Base-by-base conservation (phyloP, 2,329 filamentous ascomycete species). In the Onygenales sp. region DNA sequence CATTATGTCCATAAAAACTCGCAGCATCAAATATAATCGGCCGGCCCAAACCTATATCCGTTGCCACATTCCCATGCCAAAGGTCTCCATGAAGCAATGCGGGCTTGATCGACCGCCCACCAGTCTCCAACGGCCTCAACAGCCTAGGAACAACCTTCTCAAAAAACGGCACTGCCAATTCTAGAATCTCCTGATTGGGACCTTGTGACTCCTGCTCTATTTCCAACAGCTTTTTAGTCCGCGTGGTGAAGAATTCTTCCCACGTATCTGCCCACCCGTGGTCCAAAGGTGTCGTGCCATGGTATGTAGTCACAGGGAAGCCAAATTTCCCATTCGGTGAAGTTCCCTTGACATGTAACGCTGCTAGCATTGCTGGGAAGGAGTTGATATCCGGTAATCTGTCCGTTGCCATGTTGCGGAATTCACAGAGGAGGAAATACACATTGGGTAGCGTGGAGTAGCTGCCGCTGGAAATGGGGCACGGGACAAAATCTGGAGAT, bases 141-240 rank as follows among this genome's bases (percentile, higher is more conserved):
- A 78, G 63, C 10, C 74, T 62, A 0, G 76, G 74, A 27, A 78
- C 72, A 1, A 77, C 74, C 45, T 63, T 72, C 11, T 69, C 62
- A 8, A 75, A 70, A 6, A 74, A 51, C 2, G 51, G 51, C 6
- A 55, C 45, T 2, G 57, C 54, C 0, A 72, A 58, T 7, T 32
- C 31, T 31, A 60, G 55, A 43, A 62, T 42, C 21, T 66, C 63
- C 4, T 53, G 14, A n/a, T 54, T 49, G 7, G 42, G 46, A 1
- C 62, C 62, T 17, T 43, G 27, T 1, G 46, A 55, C 40, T 56
- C 43, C 2, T 53, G 52, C 42, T 71, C 63, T 5, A 72, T 40
- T 50, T 59, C 65, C 57, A 61, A 64, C 55, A 37, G 64, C 58
- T 51, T 67, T 51, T 54, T 68, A 63, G 63, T 65, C 6, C 66